phyloP scores from a whole-genome alignment of 2,329 filamentous ascomycete genomes.

The Penicillium sp. region DNA sequence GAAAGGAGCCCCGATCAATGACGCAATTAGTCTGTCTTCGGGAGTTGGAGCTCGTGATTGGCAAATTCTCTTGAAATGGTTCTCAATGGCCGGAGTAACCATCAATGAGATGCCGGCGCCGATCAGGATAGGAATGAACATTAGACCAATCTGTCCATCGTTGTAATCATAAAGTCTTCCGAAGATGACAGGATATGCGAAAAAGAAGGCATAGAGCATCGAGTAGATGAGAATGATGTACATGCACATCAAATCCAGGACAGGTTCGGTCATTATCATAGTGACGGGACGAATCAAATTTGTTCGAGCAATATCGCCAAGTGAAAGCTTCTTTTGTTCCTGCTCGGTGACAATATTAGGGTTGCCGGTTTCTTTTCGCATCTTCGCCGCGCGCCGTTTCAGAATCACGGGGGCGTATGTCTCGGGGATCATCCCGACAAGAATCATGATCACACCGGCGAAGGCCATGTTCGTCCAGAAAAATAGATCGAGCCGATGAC shows the following conservation, averaged over 20 bases:
- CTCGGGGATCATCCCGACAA: conserved; percentile 36
- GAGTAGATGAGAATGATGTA: conserved; percentile 64
- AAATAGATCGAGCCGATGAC: conserved; percentile 36
- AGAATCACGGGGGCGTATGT: conserved; percentile 42
- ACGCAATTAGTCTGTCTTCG: conserved; percentile 74
- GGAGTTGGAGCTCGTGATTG: conserved; percentile 69
- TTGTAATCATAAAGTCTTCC: conserved; percentile 65
- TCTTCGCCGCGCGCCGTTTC: conserved; percentile 35
- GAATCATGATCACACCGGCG: conserved; percentile 26
- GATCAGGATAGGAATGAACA: conserved; percentile 49
- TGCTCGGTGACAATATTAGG: conserved; percentile 38
- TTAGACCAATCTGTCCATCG: conserved; percentile 41
- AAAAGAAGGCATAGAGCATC: conserved; percentile 52
- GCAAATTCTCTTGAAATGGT: conserved; percentile 69
- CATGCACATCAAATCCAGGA: conserved; percentile 67
- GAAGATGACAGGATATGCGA: conserved; percentile 67
- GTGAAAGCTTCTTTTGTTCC: conserved; percentile 28
- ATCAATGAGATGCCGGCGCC: conserved; percentile 36
- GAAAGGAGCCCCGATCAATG: conserved; percentile 72
- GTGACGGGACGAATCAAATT: conserved; percentile 80
- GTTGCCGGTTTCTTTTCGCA: conserved; percentile 40
- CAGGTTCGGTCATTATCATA: conserved; percentile 66
- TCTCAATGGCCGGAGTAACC: conserved; percentile 62
- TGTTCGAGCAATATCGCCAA: conserved; percentile 57
- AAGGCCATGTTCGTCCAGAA: conserved; percentile 41